These are phyloP conservation scores for Orbilia quercus DNA, from an alignment of 2,329 filamentous ascomycete species.

Conservation along the genomic window DNA sequence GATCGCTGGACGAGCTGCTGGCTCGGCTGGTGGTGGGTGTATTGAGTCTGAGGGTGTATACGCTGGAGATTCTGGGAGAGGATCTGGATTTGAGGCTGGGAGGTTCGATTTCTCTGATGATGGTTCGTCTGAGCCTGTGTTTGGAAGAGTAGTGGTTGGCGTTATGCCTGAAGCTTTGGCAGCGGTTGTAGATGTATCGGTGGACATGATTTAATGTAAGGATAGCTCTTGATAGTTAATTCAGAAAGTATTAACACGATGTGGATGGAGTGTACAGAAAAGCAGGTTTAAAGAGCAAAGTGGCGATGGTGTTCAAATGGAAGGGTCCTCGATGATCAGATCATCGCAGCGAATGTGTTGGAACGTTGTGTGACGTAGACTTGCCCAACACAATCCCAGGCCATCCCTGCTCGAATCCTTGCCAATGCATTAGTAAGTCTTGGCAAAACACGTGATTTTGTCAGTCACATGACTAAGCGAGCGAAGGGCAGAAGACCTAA, in stretches of 20 bases:
- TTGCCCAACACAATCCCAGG: slow-evolving; percentile 14
- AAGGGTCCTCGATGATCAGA: slow-evolving; percentile 8
- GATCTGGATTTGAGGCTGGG: slow-evolving; percentile 48
- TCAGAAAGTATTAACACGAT: neutral
- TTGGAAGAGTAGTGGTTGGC: slow-evolving; percentile 42
- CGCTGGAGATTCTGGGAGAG: slow-evolving; percentile 44
- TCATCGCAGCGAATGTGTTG: slow-evolving; percentile 54
- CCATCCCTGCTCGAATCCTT: slow-evolving; percentile 8
- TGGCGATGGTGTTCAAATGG: slow-evolving; percentile 37
- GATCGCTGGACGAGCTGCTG: slow-evolving; percentile 33
- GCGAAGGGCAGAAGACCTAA: slow-evolving; percentile 48
- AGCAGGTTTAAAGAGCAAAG: slow-evolving; percentile 17
- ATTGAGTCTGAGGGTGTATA: slow-evolving; percentile 43
- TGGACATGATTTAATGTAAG: slow-evolving; percentile 23
- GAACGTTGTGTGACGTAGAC: slow-evolving; percentile 54
- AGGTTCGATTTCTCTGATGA: slow-evolving; percentile 38
- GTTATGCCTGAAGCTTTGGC: slow-evolving; percentile 52
- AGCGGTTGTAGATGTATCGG: slow-evolving; percentile 38
- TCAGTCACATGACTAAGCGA: slow-evolving; percentile 9
- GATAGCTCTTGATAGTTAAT: neutral
- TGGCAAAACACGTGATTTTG: slow-evolving; percentile 9
- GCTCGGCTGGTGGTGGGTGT: slow-evolving; percentile 46
- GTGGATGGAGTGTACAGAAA: neutral
- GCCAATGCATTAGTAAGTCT: neutral
- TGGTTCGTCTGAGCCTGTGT: slow-evolving; percentile 13